Evolutionary conservation across 768 basidiomycete genomes (phyloP), one percentile per base, ranked within the genome.

Genomic region (Suillus tomentosus): DNA sequence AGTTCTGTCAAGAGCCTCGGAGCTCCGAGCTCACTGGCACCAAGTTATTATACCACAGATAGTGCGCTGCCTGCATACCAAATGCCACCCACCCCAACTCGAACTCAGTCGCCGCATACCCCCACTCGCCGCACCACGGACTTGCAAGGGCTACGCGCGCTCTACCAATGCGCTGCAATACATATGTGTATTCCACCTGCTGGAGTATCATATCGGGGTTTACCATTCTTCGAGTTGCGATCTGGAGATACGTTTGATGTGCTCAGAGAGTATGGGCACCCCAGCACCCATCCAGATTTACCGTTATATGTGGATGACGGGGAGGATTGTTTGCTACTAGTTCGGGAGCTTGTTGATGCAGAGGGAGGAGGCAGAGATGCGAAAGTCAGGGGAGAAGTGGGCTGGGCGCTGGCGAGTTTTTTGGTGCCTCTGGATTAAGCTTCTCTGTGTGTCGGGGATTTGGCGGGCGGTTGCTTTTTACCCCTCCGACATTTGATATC

Each of bases 381-480:
- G 53, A 73, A 3, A 54, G 66, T 22, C 8, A 57, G 40, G 5
- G 83, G 84, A 13, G 79, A 82, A 11, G 81, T 93, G 19, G 92
- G 92, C 0, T 94, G 92, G 92, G 88, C 88, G 3, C 73, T 94
- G 66, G 92, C 92, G 42, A 93, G 92, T 73, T 94, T 92, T 76
- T 74, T 94, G 73, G 81, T 88, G 34, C 90, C 90, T 10, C 69
- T 87, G 64, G 82, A 81, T 66, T 74, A 68, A 72, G 19, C 19
- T 19, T 10, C 9, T 19, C 17, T 34, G 9, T 31, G 31, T 34
- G 31, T 54, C 13, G 34, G 34, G 53, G 31, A 31, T 27, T 10
- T 31, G 27, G 27, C 15, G 27, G 51, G 11, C 34, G 53, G 17
- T 54, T 19, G 53, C 11, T 34, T 34, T 27, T 5, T 5, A 0